Percentiles rank a stretch among this genome's conserved stretches.
Conservation (phyloP, 805 yeast species). For the Hanseniaspora clermontiae region DNA sequence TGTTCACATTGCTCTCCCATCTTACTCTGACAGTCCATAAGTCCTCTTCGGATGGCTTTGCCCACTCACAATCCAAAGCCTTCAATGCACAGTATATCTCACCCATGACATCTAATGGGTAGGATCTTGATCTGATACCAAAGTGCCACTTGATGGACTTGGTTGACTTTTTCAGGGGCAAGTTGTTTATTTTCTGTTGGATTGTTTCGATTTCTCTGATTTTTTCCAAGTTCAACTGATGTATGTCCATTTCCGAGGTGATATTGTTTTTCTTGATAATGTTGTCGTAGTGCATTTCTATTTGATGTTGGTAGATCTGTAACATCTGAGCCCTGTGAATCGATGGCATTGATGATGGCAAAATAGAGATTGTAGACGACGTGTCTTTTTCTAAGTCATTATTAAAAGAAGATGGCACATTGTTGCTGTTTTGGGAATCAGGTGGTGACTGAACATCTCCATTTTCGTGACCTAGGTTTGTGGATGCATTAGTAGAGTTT, state of each 20-base stretch:
- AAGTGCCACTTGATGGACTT: conserved; percentile 92
- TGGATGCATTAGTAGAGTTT: conserved; percentile 39
- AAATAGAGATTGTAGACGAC: conserved; percentile 72
- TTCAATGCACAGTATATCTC: conserved; percentile 90
- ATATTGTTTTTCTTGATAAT: conserved; percentile 19
- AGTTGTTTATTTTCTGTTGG: conserved; percentile 9
- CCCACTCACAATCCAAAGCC: conserved; percentile 95
- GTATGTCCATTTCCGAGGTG: conserved; percentile 23
- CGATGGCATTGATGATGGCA: conserved; percentile 89
- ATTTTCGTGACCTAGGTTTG: background rate
- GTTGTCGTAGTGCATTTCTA: conserved; percentile 8
- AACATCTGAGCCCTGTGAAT: conserved; percentile 87
- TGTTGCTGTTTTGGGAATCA: conserved; percentile 14
- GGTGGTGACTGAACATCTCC: conserved; percentile 38
- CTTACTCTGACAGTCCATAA: conserved; percentile 91
- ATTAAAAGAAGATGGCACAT: conserved; percentile 12
- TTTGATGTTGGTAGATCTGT: conserved; percentile 22
- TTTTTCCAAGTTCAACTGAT: conserved; percentile 39
- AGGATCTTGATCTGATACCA: conserved; percentile 89
- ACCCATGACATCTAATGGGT: conserved; percentile 97
- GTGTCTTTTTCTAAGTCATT: conserved; percentile 25
- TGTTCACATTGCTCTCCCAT: conserved; percentile 36
- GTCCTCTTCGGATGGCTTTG: conserved; percentile 86
- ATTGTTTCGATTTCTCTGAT: conserved; percentile 10
- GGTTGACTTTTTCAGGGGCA: conserved; percentile 44